Base-by-base conservation (phyloP, 2,329 filamentous ascomycete genomes). In the Lecanicillium sp. region DNA sequence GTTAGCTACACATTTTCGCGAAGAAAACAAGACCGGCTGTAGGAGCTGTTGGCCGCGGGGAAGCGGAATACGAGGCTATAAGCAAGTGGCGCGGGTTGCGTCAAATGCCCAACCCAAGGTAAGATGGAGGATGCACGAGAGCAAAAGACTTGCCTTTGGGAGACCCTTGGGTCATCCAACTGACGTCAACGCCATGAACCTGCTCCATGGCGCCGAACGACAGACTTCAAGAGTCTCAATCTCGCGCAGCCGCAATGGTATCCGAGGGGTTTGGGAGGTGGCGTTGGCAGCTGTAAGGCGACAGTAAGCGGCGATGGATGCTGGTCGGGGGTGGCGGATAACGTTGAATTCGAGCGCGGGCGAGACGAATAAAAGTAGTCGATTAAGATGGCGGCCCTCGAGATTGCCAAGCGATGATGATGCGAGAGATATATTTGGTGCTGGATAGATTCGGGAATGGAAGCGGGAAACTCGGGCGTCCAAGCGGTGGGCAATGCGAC, bases 101-200 rank as follows among this genome's bases (percentile, higher is more conserved):
- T n/a, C n/a, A n/a, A n/a, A n/a, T n/a, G n/a, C n/a, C n/a, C n/a
- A n/a, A n/a, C n/a, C n/a, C n/a, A n/a, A n/a, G n/a, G n/a, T n/a
- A n/a, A 5, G 17, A n/a, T 18, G n/a, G 30, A 19, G 18, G 35
- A 37, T 36, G 41, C 28, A 12, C 15, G 2, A 35, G 43, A 42
- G 41, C 33, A 46, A 38, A 42, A 31, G 42, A 63, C 73, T 62
- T 71, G 85, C 87, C 86, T 82, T 84, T 88, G 47, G 80, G 78
- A 51, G 82, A 78, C 56, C 85, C 83, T 63, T 92, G 84, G 51
- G 73, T 73, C 69, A 94, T 83, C 87, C 87, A 94, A 62, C 83
- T 88, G 55, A 94, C 86, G 63, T 94, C 87, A 54, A 94, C 76
- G 49, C 82, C 81, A 59, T 87, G 80, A 48, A 85, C 76, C 51